phyloP scores from a whole-genome alignment of 495 filamentous ascomycete species.

The Hyphodiscus hymeniophilus region DNA sequence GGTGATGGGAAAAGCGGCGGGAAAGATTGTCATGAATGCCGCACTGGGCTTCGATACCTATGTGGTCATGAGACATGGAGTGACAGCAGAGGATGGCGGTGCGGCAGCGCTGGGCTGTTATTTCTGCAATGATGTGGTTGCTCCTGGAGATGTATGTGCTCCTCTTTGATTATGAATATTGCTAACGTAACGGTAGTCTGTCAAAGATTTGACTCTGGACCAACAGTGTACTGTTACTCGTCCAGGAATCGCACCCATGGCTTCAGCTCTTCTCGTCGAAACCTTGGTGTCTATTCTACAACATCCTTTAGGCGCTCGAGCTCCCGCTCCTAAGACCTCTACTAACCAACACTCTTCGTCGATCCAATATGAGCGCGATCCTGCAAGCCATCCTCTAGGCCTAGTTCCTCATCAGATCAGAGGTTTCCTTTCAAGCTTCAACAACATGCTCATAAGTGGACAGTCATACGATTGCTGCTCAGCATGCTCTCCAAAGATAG shows the following conservation, averaged over 20 bases:
- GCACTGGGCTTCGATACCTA: constrained; percentile 94
- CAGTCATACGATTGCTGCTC: constrained; percentile 84
- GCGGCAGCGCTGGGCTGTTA: constrained; percentile 80
- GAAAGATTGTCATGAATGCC: constrained; percentile 94
- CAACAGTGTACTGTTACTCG: constrained; percentile 98
- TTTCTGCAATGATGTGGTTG: constrained; percentile 97
- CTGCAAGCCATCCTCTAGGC: constrained; percentile 66
- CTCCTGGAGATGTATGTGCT: constrained; percentile 77
- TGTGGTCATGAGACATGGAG: constrained; percentile 92
- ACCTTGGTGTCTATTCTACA: constrained; percentile 81
- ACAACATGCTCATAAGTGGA: constrained; percentile 75
- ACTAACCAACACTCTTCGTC: constrained; percentile 20
- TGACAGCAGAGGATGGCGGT: constrained; percentile 39
- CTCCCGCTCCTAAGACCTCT: constrained; percentile 38
- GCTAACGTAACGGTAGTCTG: constrained; percentile 35
- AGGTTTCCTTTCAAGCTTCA: constrained; percentile 79
- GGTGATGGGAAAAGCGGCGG: constrained; percentile 86
- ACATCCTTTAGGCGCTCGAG: constrained; percentile 56
- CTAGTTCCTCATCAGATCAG: constrained; percentile 88
- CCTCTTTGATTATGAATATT: background rate
- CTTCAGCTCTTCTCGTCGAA: constrained; percentile 88
- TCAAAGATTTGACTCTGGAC: constrained; percentile 89
- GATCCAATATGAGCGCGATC: constrained; percentile 43
- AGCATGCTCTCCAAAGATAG: constrained; percentile 74
- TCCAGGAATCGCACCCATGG: constrained; percentile 84